A percentile compares a stretch with the other conserved stretches of the same genome.
phyloP scores from a whole-genome alignment of 371 early-diverging fungal species.

The Mycotypha africana region DNA sequence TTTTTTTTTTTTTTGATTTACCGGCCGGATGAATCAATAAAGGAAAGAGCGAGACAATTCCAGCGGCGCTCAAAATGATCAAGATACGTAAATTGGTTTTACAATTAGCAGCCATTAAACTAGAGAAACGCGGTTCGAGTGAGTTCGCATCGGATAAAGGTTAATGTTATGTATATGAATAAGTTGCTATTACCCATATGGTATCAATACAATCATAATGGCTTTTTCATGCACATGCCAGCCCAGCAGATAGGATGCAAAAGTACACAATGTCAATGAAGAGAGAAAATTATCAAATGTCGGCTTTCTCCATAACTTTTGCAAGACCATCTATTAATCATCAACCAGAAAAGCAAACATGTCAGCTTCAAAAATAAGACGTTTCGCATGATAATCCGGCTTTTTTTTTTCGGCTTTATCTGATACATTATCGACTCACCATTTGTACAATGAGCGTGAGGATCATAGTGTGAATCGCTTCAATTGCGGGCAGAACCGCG shows the following conservation, averaged over 20 bases:
- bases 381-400: too few relatives aligned
- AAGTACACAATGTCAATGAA: slow-evolving; percentile 74
- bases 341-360: too few relatives aligned
- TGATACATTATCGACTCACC: slow-evolving; percentile 25
- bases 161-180: background rate
- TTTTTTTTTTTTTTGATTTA: slow-evolving; percentile 18
- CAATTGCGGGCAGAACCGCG: slow-evolving; percentile 71
- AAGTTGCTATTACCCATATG: slow-evolving; percentile 51
- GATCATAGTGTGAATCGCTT: slow-evolving; percentile 70
- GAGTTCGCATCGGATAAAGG: too few relatives aligned
- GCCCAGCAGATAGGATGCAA: slow-evolving; percentile 88
- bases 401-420: background rate
- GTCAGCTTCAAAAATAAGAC: too few relatives aligned
- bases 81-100: slow-evolving; percentile 50
- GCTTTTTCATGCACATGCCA: slow-evolving; percentile 99
- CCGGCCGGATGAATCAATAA: slow-evolving; percentile 74
- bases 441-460: slow-evolving; percentile 72
- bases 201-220: slow-evolving; percentile 78
- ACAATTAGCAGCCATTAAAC: slow-evolving; percentile 43
- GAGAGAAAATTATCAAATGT: slow-evolving; percentile 68
- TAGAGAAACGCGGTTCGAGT: slow-evolving; percentile 7
- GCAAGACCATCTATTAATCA: slow-evolving; percentile 27
- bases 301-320: slow-evolving; percentile 62
- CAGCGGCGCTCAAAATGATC: slow-evolving; percentile 64
- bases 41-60: slow-evolving; percentile 81